These are phyloP conservation scores for Abelmoschus esculentus DNA, from an alignment of 345 rosid species.

Conservation along the genomic window DNA sequence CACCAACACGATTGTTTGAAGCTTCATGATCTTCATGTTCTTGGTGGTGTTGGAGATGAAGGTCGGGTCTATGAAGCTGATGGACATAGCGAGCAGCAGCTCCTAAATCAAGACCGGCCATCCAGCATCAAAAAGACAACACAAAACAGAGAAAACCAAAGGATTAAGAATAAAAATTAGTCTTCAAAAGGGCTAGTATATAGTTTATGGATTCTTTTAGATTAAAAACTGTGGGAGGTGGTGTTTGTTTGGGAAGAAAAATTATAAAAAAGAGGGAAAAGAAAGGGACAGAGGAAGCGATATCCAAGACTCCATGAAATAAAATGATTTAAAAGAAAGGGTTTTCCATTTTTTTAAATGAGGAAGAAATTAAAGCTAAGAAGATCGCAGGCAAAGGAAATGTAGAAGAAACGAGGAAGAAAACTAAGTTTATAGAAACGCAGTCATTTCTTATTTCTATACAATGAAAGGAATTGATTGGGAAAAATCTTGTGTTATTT, in stretches of 20 bases:
- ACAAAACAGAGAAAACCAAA: constrained; percentile 13
- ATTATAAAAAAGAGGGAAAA: constrained; percentile 9
- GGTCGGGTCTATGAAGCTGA: constrained; percentile 39
- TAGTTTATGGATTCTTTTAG: constrained; percentile 8
- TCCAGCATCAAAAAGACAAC: constrained; percentile 28
- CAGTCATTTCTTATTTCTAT: constrained; percentile 12
- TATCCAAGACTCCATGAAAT: constrained; percentile 11
- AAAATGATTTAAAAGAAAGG: constrained; percentile 3
- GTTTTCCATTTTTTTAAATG: not conserved
- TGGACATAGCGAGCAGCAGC: constrained; percentile 38
- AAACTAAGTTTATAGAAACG: constrained; percentile 11
- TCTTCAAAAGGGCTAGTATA: not conserved
- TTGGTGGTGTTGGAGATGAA: constrained; percentile 49
- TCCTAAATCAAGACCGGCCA: constrained; percentile 41
- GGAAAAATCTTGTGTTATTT: not conserved
- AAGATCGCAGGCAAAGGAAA: constrained; percentile 9
- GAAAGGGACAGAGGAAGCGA: not conserved
- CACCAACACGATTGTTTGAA: constrained; percentile 15
- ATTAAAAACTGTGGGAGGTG: constrained; percentile 15
- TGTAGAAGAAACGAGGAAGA: not conserved
- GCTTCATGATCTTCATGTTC: constrained; percentile 38
- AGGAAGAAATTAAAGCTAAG: not conserved
- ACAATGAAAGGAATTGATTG: not conserved
- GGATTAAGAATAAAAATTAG: constrained; percentile 10
- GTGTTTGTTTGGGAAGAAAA: constrained; percentile 6